Conservation (phyloP, 176 grass and related monocot genomes). For the Eleusine indica region DNA sequence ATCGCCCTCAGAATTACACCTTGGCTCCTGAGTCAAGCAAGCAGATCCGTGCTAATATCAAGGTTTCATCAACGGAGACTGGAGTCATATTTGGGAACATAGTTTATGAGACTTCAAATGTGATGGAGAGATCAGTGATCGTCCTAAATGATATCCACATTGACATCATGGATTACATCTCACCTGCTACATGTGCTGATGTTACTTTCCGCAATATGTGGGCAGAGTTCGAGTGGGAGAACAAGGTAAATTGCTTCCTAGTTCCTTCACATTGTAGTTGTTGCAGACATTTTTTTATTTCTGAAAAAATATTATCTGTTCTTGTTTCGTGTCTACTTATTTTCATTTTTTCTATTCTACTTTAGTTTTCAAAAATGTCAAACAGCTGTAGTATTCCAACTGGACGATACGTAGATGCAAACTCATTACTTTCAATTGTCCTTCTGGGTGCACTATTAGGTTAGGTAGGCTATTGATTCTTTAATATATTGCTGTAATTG, state of each 20-base stretch:
- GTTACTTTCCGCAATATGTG: constrained; percentile 86
- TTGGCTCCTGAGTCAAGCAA: constrained; percentile 68
- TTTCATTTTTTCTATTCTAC: background rate
- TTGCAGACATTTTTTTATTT: background rate
- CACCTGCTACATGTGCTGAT: constrained; percentile 65
- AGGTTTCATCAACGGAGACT: constrained; percentile 80
- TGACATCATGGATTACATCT: constrained; percentile 92
- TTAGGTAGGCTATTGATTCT: background rate
- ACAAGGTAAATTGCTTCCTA: constrained; percentile 53
- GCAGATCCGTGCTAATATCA: constrained; percentile 75
- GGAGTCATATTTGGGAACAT: constrained; percentile 82
- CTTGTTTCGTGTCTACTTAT: no score
- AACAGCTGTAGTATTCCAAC: background rate
- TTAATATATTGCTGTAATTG: background rate
- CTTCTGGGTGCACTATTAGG: background rate
- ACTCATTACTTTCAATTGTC: background rate
- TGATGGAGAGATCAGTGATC: constrained; percentile 64
- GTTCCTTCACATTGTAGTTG: background rate
- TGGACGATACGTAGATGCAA: background rate
- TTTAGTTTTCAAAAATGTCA: background rate
- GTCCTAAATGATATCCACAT: constrained; percentile 83
- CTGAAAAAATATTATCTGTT: background rate
- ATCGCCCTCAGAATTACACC: constrained; percentile 72
- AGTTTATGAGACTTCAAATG: constrained; percentile 78
- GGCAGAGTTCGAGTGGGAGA: constrained; percentile 85